Conservation (phyloP, 352 stramenopile species). For the Phytopythium boreale region DNA sequence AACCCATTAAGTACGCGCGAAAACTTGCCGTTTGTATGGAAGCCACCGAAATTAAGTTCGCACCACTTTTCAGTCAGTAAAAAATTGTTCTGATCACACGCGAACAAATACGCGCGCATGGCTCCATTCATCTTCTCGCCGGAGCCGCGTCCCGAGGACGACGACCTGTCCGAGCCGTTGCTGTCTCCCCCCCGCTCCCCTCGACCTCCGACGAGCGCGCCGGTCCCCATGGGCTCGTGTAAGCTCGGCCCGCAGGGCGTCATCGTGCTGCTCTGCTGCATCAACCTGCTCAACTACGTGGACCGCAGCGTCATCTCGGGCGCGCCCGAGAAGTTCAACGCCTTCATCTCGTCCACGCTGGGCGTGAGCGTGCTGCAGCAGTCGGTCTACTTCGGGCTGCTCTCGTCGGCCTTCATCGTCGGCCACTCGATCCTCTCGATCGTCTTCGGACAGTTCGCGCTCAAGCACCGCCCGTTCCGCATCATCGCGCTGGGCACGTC, state of each 20-base stretch:
- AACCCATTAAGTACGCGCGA: no score
- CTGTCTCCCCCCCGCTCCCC: not conserved
- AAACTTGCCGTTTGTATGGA: no score
- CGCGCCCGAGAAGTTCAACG: constrained; percentile 89
- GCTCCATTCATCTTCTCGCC: not conserved
- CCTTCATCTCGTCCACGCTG: constrained; percentile 87
- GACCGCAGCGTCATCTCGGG: constrained; percentile 95
- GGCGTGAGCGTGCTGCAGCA: constrained; percentile 55
- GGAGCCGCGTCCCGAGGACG: not conserved
- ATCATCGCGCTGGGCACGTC: constrained; percentile 88
- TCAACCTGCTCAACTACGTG: constrained; percentile 94
- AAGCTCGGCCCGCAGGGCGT: constrained; percentile 48
- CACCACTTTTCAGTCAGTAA: no score
- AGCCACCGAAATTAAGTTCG: no score
- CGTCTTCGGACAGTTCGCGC: constrained; percentile 88
- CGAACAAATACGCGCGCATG: no score
- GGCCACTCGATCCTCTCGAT: constrained; percentile 91
- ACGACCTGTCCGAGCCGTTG: constrained; percentile 6
- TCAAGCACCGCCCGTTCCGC: constrained; percentile 86
- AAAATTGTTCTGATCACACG: no score
- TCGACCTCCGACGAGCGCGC: not conserved
- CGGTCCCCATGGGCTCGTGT: constrained; percentile 4
- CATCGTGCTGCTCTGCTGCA: constrained; percentile 84
- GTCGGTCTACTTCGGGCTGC: constrained; percentile 82
- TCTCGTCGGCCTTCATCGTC: constrained; percentile 94